Conservation (phyloP, 2,329 filamentous ascomycete species). For the Coniochaeta hoffmannii region DNA sequence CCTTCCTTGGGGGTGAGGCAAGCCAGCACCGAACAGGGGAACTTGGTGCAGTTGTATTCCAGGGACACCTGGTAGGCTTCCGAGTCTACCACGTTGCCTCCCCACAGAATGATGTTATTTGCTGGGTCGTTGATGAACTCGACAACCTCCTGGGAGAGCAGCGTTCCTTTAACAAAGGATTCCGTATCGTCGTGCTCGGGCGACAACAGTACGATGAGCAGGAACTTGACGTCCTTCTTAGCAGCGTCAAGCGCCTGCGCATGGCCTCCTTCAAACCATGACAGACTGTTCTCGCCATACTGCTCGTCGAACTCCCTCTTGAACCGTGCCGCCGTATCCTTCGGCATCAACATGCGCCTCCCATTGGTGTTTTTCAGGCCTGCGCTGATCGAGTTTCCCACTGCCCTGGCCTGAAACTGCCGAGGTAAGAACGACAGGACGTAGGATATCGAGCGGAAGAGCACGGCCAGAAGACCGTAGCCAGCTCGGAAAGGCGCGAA, state of each 20-base stretch:
- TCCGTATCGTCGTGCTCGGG: slow-evolving; percentile 92
- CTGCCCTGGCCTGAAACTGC: slow-evolving; percentile 44
- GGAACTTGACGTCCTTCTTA: slow-evolving; percentile 84
- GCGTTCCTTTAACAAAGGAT: slow-evolving; percentile 72
- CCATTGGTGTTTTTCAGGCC: slow-evolving; percentile 56
- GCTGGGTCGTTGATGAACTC: slow-evolving; percentile 65
- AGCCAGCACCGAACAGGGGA: slow-evolving; percentile 80
- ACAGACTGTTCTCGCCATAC: slow-evolving; percentile 64
- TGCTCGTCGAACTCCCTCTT: slow-evolving; percentile 93
- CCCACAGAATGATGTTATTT: slow-evolving; percentile 85
- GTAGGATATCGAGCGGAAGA: slow-evolving; percentile 68
- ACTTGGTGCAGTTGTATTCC: slow-evolving; percentile 83
- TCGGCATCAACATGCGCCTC: slow-evolving; percentile 69
- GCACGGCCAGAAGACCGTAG: slow-evolving; percentile 61
- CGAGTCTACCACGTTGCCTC: slow-evolving; percentile 83
- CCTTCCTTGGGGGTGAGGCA: slow-evolving; percentile 82
- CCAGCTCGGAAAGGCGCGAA: slow-evolving; percentile 76
- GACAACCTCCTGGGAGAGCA: slow-evolving; percentile 68
- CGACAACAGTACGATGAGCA: slow-evolving; percentile 81
- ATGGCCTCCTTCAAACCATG: slow-evolving; percentile 83
- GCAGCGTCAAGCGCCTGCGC: slow-evolving; percentile 85
- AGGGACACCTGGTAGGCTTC: slow-evolving; percentile 92
- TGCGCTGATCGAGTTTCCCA: slow-evolving; percentile 44
- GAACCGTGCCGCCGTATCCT: slow-evolving; percentile 83
- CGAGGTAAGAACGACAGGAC: slow-evolving; percentile 76